Base-by-base conservation (phyloP, 2,329 filamentous ascomycete genomes). In the Stemphylium vesicarium region DNA sequence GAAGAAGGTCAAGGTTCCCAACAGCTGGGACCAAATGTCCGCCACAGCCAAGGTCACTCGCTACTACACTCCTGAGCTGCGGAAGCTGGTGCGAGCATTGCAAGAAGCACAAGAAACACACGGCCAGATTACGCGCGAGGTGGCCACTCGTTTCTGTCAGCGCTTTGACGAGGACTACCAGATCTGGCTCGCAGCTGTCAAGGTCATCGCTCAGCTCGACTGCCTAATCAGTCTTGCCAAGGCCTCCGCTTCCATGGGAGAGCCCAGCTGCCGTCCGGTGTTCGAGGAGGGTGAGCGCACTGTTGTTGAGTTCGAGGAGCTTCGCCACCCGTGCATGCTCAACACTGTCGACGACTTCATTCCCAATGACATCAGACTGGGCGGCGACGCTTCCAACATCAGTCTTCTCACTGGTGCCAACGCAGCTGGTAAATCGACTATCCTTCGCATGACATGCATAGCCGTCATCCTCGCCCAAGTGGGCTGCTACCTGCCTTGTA, bases 381-480 rank as follows among this genome's bases (percentile, higher is more conserved):
- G 95, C 56, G 95, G 95, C 5, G 81, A 88, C 9, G 81, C 83
- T 7, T 82, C 92, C 48, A 97, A 94, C 68, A 94, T 99, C 66
- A 92, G 91, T 65, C 81, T 99, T 26, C 84, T 99, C 35, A 99
- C 95, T 1, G 95, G 95, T 72, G 95, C 95, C 56, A 99, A 99
- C 70, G 95, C 95, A 8, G 95, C 95, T 43, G 95, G 95, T 71
- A 99, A 99, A 79, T 98, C 95, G 1, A 99, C 95, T 1, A 86
- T 99, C 38, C 84, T 99, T 29, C 87, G 95, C 70, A 98, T 98
- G 95, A 96, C 94, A 2, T 99, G 95, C 69, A 87, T 95, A 42
- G 95, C 95, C 0, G 94, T 97, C 44, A 98, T 99, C 66, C 93
- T 99, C 86, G 95, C 95, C 0, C 95, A 99, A 72, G 89, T 99